Conservation (phyloP, 2,329 filamentous ascomycete genomes). For the Apiospora rasikravindrae region DNA sequence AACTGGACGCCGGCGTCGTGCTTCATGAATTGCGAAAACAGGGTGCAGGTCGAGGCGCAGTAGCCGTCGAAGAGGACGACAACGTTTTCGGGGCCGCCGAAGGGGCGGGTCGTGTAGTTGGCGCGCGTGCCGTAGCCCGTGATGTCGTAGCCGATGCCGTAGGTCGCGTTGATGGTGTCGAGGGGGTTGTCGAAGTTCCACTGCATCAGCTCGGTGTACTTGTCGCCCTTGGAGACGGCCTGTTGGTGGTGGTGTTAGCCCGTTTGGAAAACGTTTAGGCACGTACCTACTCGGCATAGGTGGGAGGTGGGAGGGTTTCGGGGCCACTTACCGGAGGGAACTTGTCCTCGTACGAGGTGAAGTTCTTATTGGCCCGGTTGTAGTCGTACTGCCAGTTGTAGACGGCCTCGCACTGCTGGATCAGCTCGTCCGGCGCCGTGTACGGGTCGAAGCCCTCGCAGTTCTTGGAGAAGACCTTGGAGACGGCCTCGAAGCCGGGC, state of each 20-base stretch:
- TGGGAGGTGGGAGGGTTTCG: no score
- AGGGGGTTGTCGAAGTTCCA: slow-evolving; percentile 54
- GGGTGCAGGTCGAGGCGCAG: slow-evolving; percentile 63
- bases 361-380: slow-evolving; percentile 53
- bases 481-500: slow-evolving; percentile 44
- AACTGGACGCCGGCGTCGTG: slow-evolving; percentile 58
- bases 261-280: no score
- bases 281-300: no score
- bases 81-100: slow-evolving; percentile 60
- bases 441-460: slow-evolving; percentile 36
- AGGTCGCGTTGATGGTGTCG: slow-evolving; percentile 46
- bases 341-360: slow-evolving; percentile 53
- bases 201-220: slow-evolving; percentile 59
- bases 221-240: slow-evolving; percentile 51
- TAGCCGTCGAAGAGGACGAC: slow-evolving; percentile 64
- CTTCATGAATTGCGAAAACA: slow-evolving; percentile 60
- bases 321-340: slow-evolving; percentile 42
- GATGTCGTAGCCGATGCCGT: slow-evolving; percentile 51
- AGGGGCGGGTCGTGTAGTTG: slow-evolving; percentile 52
- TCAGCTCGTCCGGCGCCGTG: slow-evolving; percentile 34
- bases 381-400: slow-evolving; percentile 59
- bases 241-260: neutral
- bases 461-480: slow-evolving; percentile 35
- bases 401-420: slow-evolving; percentile 52
- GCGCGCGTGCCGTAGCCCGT: slow-evolving; percentile 54